Conservation (phyloP, 176 grass and related monocot species). For the Secale cereale region DNA sequence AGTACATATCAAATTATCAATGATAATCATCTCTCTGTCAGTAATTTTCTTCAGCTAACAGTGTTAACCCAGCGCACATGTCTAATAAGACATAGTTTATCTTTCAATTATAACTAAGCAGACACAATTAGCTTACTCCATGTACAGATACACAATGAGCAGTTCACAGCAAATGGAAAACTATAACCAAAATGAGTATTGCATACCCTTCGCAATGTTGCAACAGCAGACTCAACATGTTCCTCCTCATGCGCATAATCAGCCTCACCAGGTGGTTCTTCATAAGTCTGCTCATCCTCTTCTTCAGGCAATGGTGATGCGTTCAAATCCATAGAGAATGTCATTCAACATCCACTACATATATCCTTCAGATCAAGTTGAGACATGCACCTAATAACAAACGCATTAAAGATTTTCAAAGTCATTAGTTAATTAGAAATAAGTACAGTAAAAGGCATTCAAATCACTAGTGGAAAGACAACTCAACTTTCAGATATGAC, state of each 20-base stretch:
- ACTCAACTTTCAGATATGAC: neutral
- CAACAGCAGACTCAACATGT: conserved; percentile 68
- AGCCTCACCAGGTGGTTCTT: conserved; percentile 41
- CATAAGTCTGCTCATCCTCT: conserved; percentile 70
- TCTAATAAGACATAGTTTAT: neutral
- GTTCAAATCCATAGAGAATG: conserved; percentile 81
- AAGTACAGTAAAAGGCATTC: neutral
- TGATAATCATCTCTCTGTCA: neutral
- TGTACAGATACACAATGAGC: neutral
- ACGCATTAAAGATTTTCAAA: neutral
- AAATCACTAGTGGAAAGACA: conserved; percentile 6
- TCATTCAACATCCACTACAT: conserved; percentile 51
- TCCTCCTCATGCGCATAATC: conserved; percentile 76
- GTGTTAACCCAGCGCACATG: neutral
- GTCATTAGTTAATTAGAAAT: neutral
- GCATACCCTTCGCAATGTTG: conserved; percentile 66
- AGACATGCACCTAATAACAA: conserved; percentile 24
- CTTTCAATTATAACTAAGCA: conserved; percentile 2
- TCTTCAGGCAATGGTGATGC: conserved; percentile 93
- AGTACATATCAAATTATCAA: neutral
- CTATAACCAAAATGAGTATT: neutral
- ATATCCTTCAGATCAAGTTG: neutral
- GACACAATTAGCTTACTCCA: neutral
- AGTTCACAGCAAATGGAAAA: neutral
- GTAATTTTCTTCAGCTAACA: neutral